These are phyloP conservation scores for Alternaria sp. DNA, from an alignment of 2,329 filamentous ascomycete species.

Conservation along the genomic window DNA sequence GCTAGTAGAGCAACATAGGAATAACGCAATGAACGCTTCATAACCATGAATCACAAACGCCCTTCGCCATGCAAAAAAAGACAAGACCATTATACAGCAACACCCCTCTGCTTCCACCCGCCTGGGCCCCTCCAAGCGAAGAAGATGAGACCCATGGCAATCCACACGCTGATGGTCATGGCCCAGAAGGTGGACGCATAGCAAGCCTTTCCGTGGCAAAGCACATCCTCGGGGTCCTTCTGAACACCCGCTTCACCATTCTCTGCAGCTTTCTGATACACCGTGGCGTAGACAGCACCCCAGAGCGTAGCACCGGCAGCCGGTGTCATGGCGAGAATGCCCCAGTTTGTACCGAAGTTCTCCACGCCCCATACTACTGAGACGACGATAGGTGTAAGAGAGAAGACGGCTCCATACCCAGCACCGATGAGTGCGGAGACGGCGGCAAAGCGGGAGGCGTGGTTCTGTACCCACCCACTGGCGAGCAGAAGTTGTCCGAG, in stretches of 20 bases:
- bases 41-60: background rate
- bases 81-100: conserved; percentile 62
- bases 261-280: conserved; percentile 73
- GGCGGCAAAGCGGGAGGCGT: conserved; percentile 81
- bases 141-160: conserved; percentile 73
- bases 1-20: background rate
- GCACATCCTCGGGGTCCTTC: conserved; percentile 53
- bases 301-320: conserved; percentile 87
- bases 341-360: conserved; percentile 98
- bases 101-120: conserved; percentile 78
- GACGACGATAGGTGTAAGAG: conserved; percentile 86
- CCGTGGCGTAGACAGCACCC: conserved; percentile 84
- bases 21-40: conserved; percentile 2
- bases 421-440: conserved; percentile 85
- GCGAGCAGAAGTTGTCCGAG: conserved; percentile 83
- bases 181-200: conserved; percentile 87
- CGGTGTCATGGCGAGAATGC: conserved; percentile 90
- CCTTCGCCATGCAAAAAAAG: conserved; percentile 9
- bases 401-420: conserved; percentile 92
- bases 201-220: conserved; percentile 83
- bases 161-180: conserved; percentile 79
- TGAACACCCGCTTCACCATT: conserved; percentile 40
- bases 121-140: conserved; percentile 81
- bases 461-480: conserved; percentile 74
- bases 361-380: conserved; percentile 98